Evolutionary conservation across 805 yeast genomes (phyloP).

Genomic region (Hyphopichia homilentoma): DNA sequence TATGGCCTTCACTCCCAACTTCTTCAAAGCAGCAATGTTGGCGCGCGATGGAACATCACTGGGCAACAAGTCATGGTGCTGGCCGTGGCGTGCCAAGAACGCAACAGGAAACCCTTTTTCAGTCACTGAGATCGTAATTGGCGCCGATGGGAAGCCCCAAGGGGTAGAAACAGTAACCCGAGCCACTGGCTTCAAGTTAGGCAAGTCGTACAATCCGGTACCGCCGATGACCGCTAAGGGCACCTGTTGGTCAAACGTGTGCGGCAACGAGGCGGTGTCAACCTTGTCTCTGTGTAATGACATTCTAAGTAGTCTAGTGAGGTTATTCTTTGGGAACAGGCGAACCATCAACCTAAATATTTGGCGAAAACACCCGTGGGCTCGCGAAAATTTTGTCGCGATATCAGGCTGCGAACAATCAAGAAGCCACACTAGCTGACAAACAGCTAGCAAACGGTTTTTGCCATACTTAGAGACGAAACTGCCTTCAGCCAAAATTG

Average conservation of each 20-base stretch:
- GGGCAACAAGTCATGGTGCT: constrained; percentile 84
- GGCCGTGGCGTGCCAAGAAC: constrained; percentile 92
- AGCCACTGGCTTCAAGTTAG: constrained; percentile 81
- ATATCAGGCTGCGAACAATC: neutral
- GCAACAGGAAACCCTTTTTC: constrained; percentile 79
- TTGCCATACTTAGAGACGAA: too few species aligned
- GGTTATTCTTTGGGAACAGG: constrained; percentile 2
- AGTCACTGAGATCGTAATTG: constrained; percentile 86
- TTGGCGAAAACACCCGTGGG: too few species aligned
- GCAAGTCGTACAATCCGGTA: constrained; percentile 91
- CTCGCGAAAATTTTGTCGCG: too few species aligned
- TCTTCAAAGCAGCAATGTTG: constrained; percentile 92
- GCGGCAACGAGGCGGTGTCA: constrained; percentile 37
- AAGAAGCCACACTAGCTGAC: too few species aligned
- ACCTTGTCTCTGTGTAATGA: constrained; percentile 33
- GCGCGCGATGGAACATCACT: constrained; percentile 91
- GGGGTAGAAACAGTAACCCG: constrained; percentile 82
- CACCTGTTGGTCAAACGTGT: constrained; percentile 60
- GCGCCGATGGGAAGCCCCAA: constrained; percentile 96
- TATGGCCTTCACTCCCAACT: constrained; percentile 80
- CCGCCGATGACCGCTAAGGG: constrained; percentile 93
- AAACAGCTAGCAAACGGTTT: too few species aligned
- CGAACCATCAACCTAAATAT: too few species aligned
- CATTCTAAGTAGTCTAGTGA: constrained; percentile 14
- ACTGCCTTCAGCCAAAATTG: too few species aligned